Base-by-base conservation (phyloP, 1,284 basidiomycete species). In the Microbotryum silenes-acaulis region DNA sequence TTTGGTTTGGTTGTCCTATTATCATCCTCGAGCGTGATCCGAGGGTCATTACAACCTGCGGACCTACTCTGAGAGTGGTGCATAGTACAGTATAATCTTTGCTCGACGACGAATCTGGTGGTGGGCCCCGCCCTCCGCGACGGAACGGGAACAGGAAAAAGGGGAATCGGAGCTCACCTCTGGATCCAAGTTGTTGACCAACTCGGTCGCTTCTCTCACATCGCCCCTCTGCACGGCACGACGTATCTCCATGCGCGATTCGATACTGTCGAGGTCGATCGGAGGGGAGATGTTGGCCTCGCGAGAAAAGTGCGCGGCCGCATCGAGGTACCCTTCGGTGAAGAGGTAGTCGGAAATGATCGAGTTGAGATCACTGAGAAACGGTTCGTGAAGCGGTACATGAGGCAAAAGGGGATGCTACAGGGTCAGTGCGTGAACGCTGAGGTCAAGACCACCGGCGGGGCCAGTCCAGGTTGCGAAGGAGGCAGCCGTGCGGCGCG, bases 321-420 rank as follows among this genome's bases (percentile, higher is more conserved):
- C 92, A 25, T 89, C 86, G 74, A 93, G 92, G 81, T 94, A 97
- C 2, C 94, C 94, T 74, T 97, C 93, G 60, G 96, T 91, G 66
- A 97, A 88, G 62, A 98, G 86, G 76, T 97, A 98, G 76, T 99
- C 91, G 85, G 97, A 93, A 53, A 98, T 85, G n/a, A 98, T 82
- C 6, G 87, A 83, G 75, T 98, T 96, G 64, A 98, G 79, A 18
- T 42, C 37, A 9, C 37, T 42, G 37, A 42, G 37, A 42, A 18
- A 14, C 37, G 37, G 37, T 16, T 18, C 37, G 37, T 42, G 37
- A 42, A 42, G 37, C 14, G 37, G 12, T 18, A 12, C 16, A 42
- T 42, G 16, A 42, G 6, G 12, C 1, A 42, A 42, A 16, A 25
- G 27, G 37, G 4, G 37, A 16, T 42, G 37, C 12, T 42, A 42